Evolutionary conservation across 73 alveolate genomes (phyloP), one percentile per base, ranked within the genome.

Genomic region (Paramecium caudatum): DNA sequence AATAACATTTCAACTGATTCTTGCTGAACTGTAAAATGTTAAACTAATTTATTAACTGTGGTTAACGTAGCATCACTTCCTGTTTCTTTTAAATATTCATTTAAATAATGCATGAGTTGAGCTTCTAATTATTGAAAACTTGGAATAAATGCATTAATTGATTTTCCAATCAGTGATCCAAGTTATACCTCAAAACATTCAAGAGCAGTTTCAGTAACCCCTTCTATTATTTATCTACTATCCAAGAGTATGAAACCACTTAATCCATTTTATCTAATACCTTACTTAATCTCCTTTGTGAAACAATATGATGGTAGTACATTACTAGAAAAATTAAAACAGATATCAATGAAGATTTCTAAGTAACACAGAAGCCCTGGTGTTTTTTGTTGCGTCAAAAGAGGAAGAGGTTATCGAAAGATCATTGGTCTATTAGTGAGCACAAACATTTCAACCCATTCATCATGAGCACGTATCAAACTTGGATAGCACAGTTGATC

Each of bases 401-500:
- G 21, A 17, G 62, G 39, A 5, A 37, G 21, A 2, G 88, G 68
- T 17, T 36, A 19, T 74, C 88, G 17, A 23, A 74, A 74, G 25
- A 74, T 10, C 43, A 23, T 45, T 10, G 88, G 88, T 41, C 88
- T 36, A 23, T 45, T 74, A n/a, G 88, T 74, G n/a, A 74, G 15
- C n/a, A 74, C 88, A 45, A 74, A 74, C 47, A 74, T 74, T 19
- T 74, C 88, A 19, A 74, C 21, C 88, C 36, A 39, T 13, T 74
- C 88, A 74, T 74, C 88, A 74, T 74, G 88, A 13, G 88, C 46
- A 17, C 32, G 36, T 19, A 74, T 43, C 5, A 74, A 3, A 39
- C 69, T 41, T 3, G 88, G 88, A 74, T 41, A 37, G 10, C 62
- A 74, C 0, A 74, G 68, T 45, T 74, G 12, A 74, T 74, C 88